Evolutionary conservation across 129 eudicot genomes (phyloP).

Genomic region (Helichrysum umbraculigerum): DNA sequence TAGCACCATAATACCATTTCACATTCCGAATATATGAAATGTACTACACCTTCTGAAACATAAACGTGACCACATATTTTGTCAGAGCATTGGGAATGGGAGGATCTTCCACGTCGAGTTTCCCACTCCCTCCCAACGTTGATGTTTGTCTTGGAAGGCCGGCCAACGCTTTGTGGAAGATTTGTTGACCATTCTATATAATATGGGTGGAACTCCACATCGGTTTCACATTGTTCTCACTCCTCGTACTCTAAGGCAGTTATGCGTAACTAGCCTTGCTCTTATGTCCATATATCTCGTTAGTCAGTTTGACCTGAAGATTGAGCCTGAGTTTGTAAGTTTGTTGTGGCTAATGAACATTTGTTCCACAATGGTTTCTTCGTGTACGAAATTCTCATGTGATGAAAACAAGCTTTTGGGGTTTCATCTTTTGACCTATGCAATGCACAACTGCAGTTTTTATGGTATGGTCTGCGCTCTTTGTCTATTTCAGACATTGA

Average conservation of each 20-base stretch:
- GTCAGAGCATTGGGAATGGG: background rate
- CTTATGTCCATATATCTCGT: background rate
- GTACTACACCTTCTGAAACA: background rate
- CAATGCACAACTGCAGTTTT: conserved; percentile 5
- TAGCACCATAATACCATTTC: background rate
- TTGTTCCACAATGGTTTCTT: conserved; percentile 20
- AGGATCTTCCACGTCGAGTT: background rate
- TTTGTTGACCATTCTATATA: too few species aligned
- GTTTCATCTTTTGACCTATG: background rate
- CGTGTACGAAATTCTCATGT: conserved; percentile 35
- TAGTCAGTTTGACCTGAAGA: background rate
- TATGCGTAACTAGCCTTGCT: background rate
- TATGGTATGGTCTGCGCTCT: conserved; percentile 13
- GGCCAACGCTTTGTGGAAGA: too few species aligned
- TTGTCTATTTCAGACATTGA: conserved; percentile 12
- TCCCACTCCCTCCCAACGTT: background rate
- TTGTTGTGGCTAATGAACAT: conserved; percentile 11
- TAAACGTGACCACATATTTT: background rate
- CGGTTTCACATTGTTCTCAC: background rate
- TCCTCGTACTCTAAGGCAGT: background rate
- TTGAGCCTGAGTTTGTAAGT: background rate
- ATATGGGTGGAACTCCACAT: too few species aligned
- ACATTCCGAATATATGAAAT: background rate
- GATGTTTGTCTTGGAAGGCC: background rate
- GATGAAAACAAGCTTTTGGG: background rate